Conservation (phyloP, 805 yeast genomes). For the Barnettozyma wickerhamii region DNA sequence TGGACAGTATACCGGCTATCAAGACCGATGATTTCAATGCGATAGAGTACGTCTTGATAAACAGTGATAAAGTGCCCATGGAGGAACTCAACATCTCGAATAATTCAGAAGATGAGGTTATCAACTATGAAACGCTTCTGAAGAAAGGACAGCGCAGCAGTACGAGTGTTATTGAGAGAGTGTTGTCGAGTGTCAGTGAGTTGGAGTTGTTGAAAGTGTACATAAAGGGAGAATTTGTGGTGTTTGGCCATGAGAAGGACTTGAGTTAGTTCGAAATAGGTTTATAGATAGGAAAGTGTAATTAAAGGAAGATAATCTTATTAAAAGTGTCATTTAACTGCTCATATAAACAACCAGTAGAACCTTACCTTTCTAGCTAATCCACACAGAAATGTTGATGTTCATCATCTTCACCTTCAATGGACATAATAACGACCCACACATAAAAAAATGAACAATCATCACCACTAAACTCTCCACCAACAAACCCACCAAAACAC, state of each 20-base stretch:
- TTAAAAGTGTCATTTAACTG: too few species aligned
- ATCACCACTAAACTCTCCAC: neutral
- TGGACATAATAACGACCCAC: too few species aligned
- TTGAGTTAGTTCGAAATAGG: too few species aligned
- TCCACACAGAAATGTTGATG: too few species aligned
- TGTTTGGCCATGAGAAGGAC: neutral
- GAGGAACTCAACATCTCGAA: neutral
- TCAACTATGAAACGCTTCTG: slow-evolving; percentile 1
- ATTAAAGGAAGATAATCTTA: too few species aligned
- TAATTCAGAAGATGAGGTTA: neutral
- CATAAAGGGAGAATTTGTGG: neutral
- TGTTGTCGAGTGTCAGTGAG: neutral
- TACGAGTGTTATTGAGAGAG: neutral
- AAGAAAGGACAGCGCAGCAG: neutral
- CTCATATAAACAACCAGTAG: too few species aligned
- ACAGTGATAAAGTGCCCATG: neutral
- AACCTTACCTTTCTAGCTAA: too few species aligned
- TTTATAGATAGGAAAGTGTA: too few species aligned
- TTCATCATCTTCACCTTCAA: too few species aligned
- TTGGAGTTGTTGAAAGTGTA: neutral
- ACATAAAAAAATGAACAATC: neutral
- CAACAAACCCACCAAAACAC: neutral
- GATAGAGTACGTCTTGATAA: neutral
- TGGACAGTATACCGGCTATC: neutral
- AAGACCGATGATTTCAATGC: neutral